Conservation (phyloP, 2,329 filamentous ascomycete genomes). For the Helminthosporium solani region DNA sequence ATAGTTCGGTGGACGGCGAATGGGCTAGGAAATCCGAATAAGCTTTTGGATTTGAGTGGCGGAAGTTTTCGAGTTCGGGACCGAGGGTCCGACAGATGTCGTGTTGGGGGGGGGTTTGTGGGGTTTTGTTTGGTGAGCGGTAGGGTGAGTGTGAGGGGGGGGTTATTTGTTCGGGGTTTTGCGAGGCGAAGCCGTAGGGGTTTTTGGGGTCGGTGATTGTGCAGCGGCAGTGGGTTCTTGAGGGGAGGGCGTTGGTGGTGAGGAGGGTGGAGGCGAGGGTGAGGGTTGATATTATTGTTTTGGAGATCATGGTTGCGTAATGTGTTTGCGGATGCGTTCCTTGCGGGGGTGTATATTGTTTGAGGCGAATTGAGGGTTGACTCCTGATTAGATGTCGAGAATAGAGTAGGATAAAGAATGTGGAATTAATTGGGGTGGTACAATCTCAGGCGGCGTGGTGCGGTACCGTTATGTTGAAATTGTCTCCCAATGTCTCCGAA, state of each 20-base stretch:
- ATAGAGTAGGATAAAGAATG: neutral
- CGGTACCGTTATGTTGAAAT: neutral
- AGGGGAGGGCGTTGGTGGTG: constrained; percentile 21
- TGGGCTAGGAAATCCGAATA: constrained; percentile 26
- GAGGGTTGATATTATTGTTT: constrained; percentile 3
- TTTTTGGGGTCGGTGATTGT: constrained; percentile 18
- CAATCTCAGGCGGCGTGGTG: neutral
- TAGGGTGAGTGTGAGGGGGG: constrained; percentile 21
- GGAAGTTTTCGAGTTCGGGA: constrained; percentile 28
- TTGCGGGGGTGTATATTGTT: too few species aligned
- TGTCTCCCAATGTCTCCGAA: neutral
- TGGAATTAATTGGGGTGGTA: neutral
- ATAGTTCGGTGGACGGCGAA: neutral
- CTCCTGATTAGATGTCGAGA: too few species aligned
- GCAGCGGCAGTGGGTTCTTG: constrained; percentile 34
- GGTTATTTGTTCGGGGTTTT: constrained; percentile 11
- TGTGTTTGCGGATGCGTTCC: too few species aligned
- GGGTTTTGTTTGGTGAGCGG: constrained; percentile 19
- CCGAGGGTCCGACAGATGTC: constrained; percentile 27
- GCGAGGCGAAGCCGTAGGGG: constrained; percentile 4
- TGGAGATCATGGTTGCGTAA: constrained; percentile 3
- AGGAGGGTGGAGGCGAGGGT: constrained; percentile 6
- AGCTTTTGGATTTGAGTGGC: constrained; percentile 24
- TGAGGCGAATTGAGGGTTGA: too few species aligned
- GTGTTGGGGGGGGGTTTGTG: constrained; percentile 10